These are phyloP conservation scores for Fraxinus ornus DNA, from an alignment of 305 asterid genomes.

Conservation along the genomic window DNA sequence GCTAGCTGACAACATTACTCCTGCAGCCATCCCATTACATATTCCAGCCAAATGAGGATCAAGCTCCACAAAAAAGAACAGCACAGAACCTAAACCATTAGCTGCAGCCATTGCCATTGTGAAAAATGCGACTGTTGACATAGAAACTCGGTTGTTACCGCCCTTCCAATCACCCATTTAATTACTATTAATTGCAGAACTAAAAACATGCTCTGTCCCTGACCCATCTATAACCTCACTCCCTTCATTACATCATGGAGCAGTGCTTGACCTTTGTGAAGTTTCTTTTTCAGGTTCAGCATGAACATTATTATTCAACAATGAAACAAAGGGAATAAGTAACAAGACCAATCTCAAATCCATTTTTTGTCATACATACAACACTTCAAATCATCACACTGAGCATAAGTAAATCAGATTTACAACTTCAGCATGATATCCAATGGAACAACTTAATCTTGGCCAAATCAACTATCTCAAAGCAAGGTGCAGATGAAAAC, in stretches of 20 bases:
- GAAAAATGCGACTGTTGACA: constrained; percentile 76
- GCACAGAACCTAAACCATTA: constrained; percentile 89
- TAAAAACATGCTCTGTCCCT: constrained; percentile 58
- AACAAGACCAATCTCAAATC: constrained; percentile 38
- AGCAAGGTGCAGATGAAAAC: constrained; percentile 17
- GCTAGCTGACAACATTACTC: constrained; percentile 97
- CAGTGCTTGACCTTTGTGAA: constrained; percentile 46
- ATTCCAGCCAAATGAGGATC: constrained; percentile 95
- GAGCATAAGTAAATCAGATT: constrained; percentile 16
- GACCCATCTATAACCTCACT: constrained; percentile 80
- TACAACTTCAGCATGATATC: constrained; percentile 6
- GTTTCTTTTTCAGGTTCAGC: constrained; percentile 43
- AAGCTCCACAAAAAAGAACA: constrained; percentile 93
- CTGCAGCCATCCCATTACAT: constrained; percentile 97
- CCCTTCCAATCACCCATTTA: constrained; percentile 47
- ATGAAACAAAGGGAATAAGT: constrained; percentile 38
- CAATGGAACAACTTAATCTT: neutral
- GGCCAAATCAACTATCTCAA: constrained; percentile 8
- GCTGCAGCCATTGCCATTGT: constrained; percentile 95
- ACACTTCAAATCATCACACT: constrained; percentile 19
- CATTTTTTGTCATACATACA: constrained; percentile 34
- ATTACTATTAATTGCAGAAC: constrained; percentile 33
- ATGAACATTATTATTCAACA: constrained; percentile 30
- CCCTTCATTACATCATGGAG: constrained; percentile 62
- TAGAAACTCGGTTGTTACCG: constrained; percentile 60